A percentile compares a stretch with the other conserved stretches of the same genome.
Evolutionary conservation across 768 basidiomycete genomes (phyloP).

Genomic region (Leucosporidium yakuticum): DNA sequence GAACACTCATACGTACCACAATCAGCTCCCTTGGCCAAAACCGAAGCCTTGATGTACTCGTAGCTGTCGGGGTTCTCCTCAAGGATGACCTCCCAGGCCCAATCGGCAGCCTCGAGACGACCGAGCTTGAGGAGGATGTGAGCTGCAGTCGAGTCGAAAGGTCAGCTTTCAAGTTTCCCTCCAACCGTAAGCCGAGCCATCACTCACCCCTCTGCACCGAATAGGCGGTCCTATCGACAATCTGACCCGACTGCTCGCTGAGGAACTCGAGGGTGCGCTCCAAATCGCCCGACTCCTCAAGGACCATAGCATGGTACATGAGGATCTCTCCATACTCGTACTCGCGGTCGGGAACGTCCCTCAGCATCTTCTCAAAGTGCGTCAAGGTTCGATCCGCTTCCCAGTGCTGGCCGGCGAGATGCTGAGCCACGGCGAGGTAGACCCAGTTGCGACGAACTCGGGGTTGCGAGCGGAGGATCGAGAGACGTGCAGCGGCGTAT

Average conservation of each 20-base stretch:
- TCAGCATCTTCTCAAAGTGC: conserved; percentile 54
- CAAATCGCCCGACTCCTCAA: conserved; percentile 60
- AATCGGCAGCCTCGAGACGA: conserved; percentile 62
- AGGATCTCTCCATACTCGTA: conserved; percentile 76
- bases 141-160: conserved; percentile 50
- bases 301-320: conserved; percentile 65
- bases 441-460: conserved; percentile 83
- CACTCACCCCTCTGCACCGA: conserved; percentile 42
- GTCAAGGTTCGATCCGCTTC: conserved; percentile 69
- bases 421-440: conserved; percentile 78
- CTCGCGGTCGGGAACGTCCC: conserved; percentile 70
- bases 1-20: conserved; percentile 51
- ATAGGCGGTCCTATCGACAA: conserved; percentile 61
- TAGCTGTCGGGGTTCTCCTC: conserved; percentile 78
- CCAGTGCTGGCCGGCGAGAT: conserved; percentile 65
- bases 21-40: conserved; percentile 60
- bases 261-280: conserved; percentile 40
- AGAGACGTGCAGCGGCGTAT: conserved; percentile 73
- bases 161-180: conserved; percentile 1
- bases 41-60: conserved; percentile 70
- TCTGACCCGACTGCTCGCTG: conserved; percentile 43
- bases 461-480: conserved; percentile 72
- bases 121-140: conserved; percentile 66
- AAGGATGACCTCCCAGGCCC: conserved; percentile 72
- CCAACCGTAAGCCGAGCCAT: neutral